A percentile compares a stretch with the other conserved stretches of the same genome.
phyloP scores from a whole-genome alignment of 345 rosid genomes.

The Hevea brasiliensis region DNA sequence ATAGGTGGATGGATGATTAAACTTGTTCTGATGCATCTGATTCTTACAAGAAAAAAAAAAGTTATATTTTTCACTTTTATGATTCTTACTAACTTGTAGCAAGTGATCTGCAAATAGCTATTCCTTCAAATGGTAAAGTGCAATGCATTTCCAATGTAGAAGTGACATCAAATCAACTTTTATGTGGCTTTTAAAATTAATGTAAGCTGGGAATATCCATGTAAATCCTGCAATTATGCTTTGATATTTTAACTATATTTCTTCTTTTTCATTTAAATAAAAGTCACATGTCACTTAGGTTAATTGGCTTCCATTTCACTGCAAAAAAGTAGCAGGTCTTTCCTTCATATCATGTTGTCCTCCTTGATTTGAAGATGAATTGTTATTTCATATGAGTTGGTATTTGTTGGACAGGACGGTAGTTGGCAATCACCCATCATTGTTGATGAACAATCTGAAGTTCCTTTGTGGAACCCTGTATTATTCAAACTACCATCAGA shows the following conservation, averaged over 20 bases:
- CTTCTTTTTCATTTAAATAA: background rate
- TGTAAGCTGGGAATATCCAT: background rate
- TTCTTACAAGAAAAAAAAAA: background rate
- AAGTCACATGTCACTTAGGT: background rate
- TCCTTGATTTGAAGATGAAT: slow-evolving; percentile 13
- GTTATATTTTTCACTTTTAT: background rate
- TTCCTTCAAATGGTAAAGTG: slow-evolving; percentile 3
- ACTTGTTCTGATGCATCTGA: background rate
- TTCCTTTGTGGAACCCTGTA: slow-evolving; percentile 93
- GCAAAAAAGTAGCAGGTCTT: background rate
- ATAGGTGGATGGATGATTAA: background rate
- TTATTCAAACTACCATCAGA: slow-evolving; percentile 73
- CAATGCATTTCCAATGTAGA: background rate
- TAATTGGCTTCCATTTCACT: background rate
- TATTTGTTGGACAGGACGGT: slow-evolving; percentile 52
- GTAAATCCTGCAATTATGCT: background rate
- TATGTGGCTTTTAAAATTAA: background rate
- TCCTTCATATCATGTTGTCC: background rate
- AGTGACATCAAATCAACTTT: background rate
- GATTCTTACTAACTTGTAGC: background rate
- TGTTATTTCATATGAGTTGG: slow-evolving; percentile 8
- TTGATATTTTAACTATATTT: background rate
- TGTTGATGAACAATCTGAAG: slow-evolving; percentile 63
- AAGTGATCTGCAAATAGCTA: background rate
- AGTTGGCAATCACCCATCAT: slow-evolving; percentile 57